Evolutionary conservation across 2,329 filamentous ascomycete species (phyloP).

Genomic region (Diaporthe amygdali): DNA sequence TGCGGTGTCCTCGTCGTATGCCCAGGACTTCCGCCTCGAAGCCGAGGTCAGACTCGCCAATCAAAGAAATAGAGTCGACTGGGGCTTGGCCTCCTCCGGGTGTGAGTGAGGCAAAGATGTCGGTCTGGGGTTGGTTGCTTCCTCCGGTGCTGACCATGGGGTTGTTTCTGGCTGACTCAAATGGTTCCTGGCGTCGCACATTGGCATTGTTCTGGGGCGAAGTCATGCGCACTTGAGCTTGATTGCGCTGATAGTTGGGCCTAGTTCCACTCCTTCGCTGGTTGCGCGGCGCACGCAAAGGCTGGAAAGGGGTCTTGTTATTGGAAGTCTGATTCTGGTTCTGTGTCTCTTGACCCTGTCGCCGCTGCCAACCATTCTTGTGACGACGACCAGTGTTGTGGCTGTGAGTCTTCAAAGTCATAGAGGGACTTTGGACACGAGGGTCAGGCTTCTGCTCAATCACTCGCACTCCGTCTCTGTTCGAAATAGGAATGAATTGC

Average conservation of each 20-base stretch:
- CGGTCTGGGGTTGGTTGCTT: fast-evolving
- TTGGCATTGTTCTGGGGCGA: not conserved
- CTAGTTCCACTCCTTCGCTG: not conserved
- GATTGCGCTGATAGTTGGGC: not conserved
- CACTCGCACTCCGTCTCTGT: slow-evolving; percentile 1
- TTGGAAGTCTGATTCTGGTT: not conserved
- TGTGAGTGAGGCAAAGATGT: not conserved
- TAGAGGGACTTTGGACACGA: not conserved
- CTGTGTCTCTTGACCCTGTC: too few species aligned
- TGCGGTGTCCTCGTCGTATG: not conserved
- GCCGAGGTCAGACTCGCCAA: slow-evolving; percentile 7
- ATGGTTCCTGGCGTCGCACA: not conserved
- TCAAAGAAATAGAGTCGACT: not conserved
- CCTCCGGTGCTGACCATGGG: too few species aligned
- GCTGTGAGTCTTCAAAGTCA: not conserved
- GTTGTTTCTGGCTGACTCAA: too few species aligned
- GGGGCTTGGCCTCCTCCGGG: not conserved
- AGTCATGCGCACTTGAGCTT: not conserved
- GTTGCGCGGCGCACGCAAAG: too few species aligned
- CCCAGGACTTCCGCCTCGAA: slow-evolving; percentile 11
- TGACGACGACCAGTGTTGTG: not conserved
- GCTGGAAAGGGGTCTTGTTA: not conserved
- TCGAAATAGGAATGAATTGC: not conserved
- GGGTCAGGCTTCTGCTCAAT: not conserved
- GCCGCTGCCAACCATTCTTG: not conserved